A percentile compares a stretch with the other conserved stretches of the same genome.
Conservation (phyloP, 805 yeast species). For the Nakazawaea pomicola region DNA sequence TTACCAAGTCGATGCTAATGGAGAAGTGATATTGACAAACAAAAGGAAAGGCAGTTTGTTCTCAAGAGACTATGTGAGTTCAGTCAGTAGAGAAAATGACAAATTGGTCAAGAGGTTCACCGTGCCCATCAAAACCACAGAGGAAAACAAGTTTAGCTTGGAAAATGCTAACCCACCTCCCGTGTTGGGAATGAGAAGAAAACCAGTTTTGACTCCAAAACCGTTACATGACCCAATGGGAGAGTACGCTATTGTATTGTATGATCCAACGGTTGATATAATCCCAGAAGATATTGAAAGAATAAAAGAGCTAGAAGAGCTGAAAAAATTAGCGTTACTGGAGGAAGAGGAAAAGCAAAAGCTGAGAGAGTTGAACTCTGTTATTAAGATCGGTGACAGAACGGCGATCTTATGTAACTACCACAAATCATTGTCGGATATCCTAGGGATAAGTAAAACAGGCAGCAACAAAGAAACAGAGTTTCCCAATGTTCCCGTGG, state of each 20-base stretch:
- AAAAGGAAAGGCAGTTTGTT: constrained; percentile 58
- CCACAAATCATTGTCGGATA: constrained; percentile 71
- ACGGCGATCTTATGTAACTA: constrained; percentile 34
- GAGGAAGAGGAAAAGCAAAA: constrained; percentile 18
- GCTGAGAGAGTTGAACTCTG: constrained; percentile 14
- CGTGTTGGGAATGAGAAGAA: constrained; percentile 77
- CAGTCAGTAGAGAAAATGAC: constrained; percentile 33
- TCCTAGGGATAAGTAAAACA: constrained; percentile 62
- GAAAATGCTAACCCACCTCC: constrained; percentile 53
- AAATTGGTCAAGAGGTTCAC: constrained; percentile 46
- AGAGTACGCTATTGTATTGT: constrained; percentile 89
- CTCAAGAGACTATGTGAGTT: constrained; percentile 44
- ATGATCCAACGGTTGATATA: constrained; percentile 89
- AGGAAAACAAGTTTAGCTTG: constrained; percentile 26
- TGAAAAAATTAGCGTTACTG: constrained; percentile 20
- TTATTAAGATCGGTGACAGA: constrained; percentile 12
- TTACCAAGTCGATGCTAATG: constrained; percentile 25
- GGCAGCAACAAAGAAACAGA: constrained; percentile 39
- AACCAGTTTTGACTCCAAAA: constrained; percentile 69
- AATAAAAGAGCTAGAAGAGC: constrained; percentile 23
- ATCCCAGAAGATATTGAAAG: constrained; percentile 22
- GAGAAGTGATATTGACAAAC: constrained; percentile 21
- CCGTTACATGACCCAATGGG: constrained; percentile 94
- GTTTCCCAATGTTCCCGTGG: constrained; percentile 89
- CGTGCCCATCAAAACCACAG: constrained; percentile 51